Evolutionary conservation across 2,329 filamentous ascomycete species (phyloP).

Genomic region (Neofusicoccum ribis): DNA sequence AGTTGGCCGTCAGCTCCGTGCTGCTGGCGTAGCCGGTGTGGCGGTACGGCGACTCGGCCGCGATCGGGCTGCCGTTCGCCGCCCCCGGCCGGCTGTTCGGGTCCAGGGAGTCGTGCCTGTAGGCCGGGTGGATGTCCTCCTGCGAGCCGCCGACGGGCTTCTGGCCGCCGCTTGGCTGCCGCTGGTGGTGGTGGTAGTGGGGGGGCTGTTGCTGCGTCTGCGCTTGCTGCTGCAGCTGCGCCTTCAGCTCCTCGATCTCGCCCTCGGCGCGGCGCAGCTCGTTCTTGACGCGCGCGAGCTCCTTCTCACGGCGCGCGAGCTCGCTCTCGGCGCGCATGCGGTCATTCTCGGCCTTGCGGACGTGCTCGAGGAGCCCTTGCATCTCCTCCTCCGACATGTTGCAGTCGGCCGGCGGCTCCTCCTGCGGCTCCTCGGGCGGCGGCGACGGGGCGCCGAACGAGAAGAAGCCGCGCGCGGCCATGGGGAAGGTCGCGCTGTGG

Average conservation of each 20-base stretch:
- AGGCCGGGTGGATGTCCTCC: no score
- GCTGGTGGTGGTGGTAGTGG: no score
- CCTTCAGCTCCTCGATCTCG: conserved; percentile 1
- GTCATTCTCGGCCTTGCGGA: conserved; percentile 1
- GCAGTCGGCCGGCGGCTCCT: not conserved
- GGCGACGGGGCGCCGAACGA: not conserved
- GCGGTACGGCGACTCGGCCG: not conserved
- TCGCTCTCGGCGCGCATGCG: not conserved
- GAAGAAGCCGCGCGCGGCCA: not conserved
- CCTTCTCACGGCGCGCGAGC: conserved; percentile 8
- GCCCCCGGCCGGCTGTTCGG: no score
- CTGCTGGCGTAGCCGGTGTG: not conserved
- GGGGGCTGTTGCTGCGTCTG: not conserved
- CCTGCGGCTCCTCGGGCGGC: not conserved
- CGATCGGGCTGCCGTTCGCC: no score
- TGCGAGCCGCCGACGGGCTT: no score
- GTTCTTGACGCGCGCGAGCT: conserved; percentile 16
- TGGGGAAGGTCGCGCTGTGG: not conserved
- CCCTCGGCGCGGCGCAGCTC: not conserved
- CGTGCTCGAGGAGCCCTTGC: conserved; percentile 11
- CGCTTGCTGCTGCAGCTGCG: not conserved
- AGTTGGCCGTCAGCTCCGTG: not conserved
- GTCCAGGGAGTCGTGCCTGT: no score
- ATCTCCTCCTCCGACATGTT: conserved; percentile 10
- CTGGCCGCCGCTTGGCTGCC: no score